Conservation (phyloP, 768 basidiomycete genomes). For the Sutorius australiensis region DNA sequence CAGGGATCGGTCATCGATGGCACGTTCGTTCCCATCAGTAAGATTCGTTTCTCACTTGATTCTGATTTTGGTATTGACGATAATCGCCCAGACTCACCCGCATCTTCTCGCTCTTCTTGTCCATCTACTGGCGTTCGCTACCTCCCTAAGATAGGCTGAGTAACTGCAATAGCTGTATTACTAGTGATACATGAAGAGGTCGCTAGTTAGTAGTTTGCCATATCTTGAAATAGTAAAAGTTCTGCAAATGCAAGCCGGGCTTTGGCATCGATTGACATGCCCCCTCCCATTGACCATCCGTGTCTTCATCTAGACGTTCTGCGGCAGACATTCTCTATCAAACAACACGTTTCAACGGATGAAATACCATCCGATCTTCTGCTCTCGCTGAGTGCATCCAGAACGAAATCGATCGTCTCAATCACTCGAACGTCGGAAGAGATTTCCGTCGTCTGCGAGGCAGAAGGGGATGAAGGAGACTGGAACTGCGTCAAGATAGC, state of each 20-base stretch:
- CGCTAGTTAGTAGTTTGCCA: background rate
- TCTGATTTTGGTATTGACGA: background rate
- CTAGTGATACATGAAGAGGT: background rate
- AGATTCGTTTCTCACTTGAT: conserved; percentile 10
- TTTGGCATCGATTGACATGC: conserved; percentile 18
- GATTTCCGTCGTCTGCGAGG: conserved; percentile 54
- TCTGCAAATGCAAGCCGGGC: background rate
- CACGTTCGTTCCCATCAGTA: conserved; percentile 55
- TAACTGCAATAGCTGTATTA: background rate
- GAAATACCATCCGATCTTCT: conserved; percentile 29
- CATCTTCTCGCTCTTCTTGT: conserved; percentile 43
- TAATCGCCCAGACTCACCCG: conserved; percentile 43
- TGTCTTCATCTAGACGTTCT: conserved; percentile 49
- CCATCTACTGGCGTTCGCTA: conserved; percentile 58
- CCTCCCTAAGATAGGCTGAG: conserved; percentile 43
- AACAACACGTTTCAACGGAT: conserved; percentile 35
- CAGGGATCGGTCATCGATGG: conserved; percentile 68
- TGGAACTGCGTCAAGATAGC: conserved; percentile 62
- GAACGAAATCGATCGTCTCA: conserved; percentile 43
- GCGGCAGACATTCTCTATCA: conserved; percentile 41
- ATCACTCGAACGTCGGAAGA: conserved; percentile 60
- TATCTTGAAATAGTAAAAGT: background rate
- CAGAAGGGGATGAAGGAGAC: conserved; percentile 36
- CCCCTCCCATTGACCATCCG: conserved; percentile 44
- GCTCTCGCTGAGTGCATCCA: conserved; percentile 28